phyloP scores from a whole-genome alignment of 75 land plant genomes.

The Chamaecyparis obtusa region DNA sequence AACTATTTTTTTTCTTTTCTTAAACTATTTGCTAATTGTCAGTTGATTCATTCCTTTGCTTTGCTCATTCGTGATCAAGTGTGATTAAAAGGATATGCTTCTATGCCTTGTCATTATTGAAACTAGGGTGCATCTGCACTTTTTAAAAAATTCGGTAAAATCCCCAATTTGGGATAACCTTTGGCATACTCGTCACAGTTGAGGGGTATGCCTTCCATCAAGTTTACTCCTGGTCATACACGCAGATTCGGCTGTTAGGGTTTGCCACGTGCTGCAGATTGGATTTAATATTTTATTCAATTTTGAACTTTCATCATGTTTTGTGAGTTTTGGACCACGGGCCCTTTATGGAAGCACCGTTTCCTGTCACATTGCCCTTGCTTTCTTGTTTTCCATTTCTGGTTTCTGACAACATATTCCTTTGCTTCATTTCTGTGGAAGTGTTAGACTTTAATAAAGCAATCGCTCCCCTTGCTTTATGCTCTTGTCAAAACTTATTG shows the following conservation, averaged over 20 bases:
- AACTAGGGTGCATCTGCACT: neutral
- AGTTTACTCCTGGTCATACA: neutral
- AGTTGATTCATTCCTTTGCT: neutral
- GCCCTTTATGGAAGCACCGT: neutral
- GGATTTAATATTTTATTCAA: neutral
- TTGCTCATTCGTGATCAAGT: neutral
- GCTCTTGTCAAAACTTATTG: neutral
- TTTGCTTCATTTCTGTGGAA: neutral
- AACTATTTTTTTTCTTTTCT: neutral
- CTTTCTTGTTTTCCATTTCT: neutral
- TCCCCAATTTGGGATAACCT: neutral
- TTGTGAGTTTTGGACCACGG: neutral
- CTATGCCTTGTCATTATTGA: neutral
- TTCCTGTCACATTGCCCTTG: neutral
- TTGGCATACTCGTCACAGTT: neutral
- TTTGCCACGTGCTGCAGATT: neutral
- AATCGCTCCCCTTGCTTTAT: neutral
- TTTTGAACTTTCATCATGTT: neutral
- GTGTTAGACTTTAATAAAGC: neutral
- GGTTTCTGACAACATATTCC: neutral
- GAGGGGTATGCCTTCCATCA: no score
- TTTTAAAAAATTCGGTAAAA: neutral
- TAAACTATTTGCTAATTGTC: neutral
- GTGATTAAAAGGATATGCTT: neutral
- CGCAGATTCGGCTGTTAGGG: neutral